Conservation (phyloP, 2,329 filamentous ascomycete species). For the Leptographium lundbergii region DNA sequence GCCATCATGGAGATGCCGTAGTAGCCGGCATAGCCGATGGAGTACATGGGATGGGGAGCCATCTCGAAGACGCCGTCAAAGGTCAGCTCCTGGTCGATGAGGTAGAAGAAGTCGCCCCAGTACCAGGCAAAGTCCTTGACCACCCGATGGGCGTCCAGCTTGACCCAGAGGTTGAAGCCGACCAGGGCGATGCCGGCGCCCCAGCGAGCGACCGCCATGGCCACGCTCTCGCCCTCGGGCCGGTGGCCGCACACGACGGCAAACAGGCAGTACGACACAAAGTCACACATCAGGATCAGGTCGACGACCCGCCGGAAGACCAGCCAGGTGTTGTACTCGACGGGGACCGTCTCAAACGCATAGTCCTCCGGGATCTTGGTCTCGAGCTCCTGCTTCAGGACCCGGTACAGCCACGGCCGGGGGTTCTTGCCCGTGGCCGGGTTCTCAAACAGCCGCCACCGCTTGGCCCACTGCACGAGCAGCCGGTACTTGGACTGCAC, state of each 20-base stretch:
- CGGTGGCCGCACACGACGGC: slow-evolving; percentile 74
- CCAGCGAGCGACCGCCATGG: slow-evolving; percentile 68
- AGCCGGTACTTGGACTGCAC: slow-evolving; percentile 82
- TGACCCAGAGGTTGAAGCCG: slow-evolving; percentile 96
- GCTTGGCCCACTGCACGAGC: slow-evolving; percentile 76
- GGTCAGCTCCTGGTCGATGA: slow-evolving; percentile 93
- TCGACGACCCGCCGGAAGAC: slow-evolving; percentile 92
- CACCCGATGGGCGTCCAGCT: slow-evolving; percentile 91
- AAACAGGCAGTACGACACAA: slow-evolving; percentile 92
- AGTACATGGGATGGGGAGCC: slow-evolving; percentile 98
- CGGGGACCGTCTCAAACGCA: slow-evolving; percentile 77
- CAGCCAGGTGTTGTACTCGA: slow-evolving; percentile 99
- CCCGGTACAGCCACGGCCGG: slow-evolving; percentile 65
- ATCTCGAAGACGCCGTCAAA: slow-evolving; percentile 99
- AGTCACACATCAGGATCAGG: slow-evolving; percentile 97
- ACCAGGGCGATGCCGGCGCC: slow-evolving; percentile 63
- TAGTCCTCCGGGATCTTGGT: slow-evolving; percentile 92
- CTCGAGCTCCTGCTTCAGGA: slow-evolving; percentile 83
- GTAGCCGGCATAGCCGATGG: slow-evolving; percentile 92
- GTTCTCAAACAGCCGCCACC: slow-evolving; percentile 74
- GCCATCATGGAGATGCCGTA: slow-evolving; percentile 98
- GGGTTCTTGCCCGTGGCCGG: slow-evolving; percentile 72
- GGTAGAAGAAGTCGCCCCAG: slow-evolving; percentile 98
- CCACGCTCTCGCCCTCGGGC: slow-evolving; percentile 57
- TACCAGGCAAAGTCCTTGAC: slow-evolving; percentile 99